Evolutionary conservation across 176 grass and related monocot genomes (phyloP).

Genomic region (Thalia dealbata): DNA sequence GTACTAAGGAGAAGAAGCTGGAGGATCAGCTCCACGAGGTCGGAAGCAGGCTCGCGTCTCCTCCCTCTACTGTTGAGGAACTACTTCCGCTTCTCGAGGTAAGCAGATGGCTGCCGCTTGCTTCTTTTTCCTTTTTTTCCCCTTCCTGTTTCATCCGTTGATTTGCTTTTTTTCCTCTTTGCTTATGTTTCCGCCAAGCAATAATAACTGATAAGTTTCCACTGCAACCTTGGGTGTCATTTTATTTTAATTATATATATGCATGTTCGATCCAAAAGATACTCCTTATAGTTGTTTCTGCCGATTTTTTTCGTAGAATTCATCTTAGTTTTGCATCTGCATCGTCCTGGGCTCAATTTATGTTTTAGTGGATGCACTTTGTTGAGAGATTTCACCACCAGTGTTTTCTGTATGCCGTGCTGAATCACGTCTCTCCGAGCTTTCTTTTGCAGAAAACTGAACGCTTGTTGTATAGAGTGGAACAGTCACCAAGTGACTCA

Average conservation of each 20-base stretch:
- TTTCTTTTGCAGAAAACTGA: conserved; percentile 43
- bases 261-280: no score
- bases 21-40: conserved; percentile 42
- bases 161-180: not conserved
- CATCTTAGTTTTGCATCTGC: no score
- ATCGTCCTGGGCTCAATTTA: no score
- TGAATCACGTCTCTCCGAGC: not conserved
- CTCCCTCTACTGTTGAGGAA: conserved; percentile 23
- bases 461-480: conserved; percentile 41
- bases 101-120: conserved; percentile 8
- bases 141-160: no score
- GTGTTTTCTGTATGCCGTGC: not conserved
- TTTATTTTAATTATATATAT: no score
- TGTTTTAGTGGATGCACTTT: no score
- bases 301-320: no score
- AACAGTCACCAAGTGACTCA: conserved; percentile 33
- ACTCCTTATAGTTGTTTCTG: no score
- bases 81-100: conserved; percentile 37
- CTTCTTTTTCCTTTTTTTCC: not conserved
- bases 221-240: not conserved
- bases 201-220: not conserved
- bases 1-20: conserved; percentile 13
- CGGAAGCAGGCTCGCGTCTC: conserved; percentile 26
- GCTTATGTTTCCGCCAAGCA: not conserved
- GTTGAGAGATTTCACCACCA: not conserved